These are phyloP conservation scores for Sporisorium graminicola DNA, from an alignment of 1,284 basidiomycete genomes.

Conservation along the genomic window DNA sequence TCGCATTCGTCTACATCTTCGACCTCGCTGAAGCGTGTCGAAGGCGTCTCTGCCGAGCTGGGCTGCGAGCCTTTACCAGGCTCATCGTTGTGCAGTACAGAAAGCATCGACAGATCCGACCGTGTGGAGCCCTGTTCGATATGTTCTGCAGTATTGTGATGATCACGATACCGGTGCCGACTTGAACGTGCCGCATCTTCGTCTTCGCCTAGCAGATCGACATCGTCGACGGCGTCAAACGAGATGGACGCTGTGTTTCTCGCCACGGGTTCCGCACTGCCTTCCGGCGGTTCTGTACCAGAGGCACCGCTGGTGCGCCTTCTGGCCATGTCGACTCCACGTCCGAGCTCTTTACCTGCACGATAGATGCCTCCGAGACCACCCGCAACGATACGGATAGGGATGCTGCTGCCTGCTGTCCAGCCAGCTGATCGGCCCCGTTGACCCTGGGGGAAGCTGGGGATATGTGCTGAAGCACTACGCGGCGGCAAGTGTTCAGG, in stretches of 20 bases:
- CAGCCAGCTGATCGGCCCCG: conserved; percentile 39
- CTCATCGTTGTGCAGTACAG: conserved; percentile 25
- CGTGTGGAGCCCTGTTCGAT: conserved; percentile 17
- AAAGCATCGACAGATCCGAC: conserved; percentile 29
- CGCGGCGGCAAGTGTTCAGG: conserved; percentile 13
- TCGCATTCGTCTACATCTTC: conserved; percentile 38
- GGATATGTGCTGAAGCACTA: conserved; percentile 40
- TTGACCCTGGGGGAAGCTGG: conserved; percentile 50
- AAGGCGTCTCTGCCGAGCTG: conserved; percentile 45
- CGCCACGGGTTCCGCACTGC: neutral
- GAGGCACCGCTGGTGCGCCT: conserved; percentile 34
- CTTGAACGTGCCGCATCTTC: conserved; percentile 2
- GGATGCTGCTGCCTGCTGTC: conserved; percentile 45
- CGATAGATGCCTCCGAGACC: conserved; percentile 48
- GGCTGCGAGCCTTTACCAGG: conserved; percentile 32
- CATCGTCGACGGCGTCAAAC: conserved; percentile 36
- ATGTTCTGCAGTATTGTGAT: neutral
- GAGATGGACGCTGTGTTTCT: conserved; percentile 27
- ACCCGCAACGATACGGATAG: conserved; percentile 51
- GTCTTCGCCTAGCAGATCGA: conserved; percentile 41
- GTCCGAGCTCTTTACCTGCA: conserved; percentile 48
- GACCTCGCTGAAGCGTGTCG: conserved; percentile 38
- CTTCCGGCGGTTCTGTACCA: conserved; percentile 1
- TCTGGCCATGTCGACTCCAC: conserved; percentile 44
- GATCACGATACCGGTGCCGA: conserved; percentile 3